Base-by-base conservation (phyloP, 2,329 filamentous ascomycete genomes). In the Colletotrichum sp. region DNA sequence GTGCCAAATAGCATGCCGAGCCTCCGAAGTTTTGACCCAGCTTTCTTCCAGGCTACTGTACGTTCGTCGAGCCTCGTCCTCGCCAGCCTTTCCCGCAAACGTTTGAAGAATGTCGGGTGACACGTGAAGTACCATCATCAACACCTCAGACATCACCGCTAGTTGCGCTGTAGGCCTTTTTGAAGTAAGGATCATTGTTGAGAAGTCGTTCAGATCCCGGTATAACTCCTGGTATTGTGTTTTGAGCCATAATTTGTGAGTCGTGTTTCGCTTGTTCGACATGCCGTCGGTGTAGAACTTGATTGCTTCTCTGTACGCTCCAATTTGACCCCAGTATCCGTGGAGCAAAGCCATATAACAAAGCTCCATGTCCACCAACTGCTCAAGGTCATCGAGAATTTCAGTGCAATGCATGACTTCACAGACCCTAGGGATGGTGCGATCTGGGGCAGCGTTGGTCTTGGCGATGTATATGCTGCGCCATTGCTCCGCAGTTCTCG, bases 91-190 rank as follows among this genome's bases (percentile, higher is more conserved):
- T 5, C 86, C 86, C 1, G 86, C 86, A 27, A 87, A 86, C 2
- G 85, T 81, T 13, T 88, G 86, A 0, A 88, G 80, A 7, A 86
- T 84, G 32, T 87, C 86, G 1, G 88, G 82, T 0, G 86, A 86
- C 71, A 85, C 84, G 36, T 87, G 80, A 1, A 88, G 79, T 8
- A 86, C 83, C 74, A 76, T 76, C 74, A 76, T 76, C 27, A 76
- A 65, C 7, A 76, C 63, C 70, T 76, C 74, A 6, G 70, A 76
- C 70, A 76, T 73, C 34, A 76, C 70, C 27, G 74, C 74, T 19
- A 76, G 74, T 36, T 76, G 74, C 8, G 74, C 70, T 9, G 70
- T 74, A 12, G 74, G 70, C 29, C 70, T 55, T 12, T 76, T 76
- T 7, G 74, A 76, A n/a, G 74, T 76, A 13, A 76, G 74, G 15